Percentiles rank a stretch among this genome's conserved stretches.
Conservation (phyloP, 2,329 filamentous ascomycete genomes). For the Colletotrichum filicis region DNA sequence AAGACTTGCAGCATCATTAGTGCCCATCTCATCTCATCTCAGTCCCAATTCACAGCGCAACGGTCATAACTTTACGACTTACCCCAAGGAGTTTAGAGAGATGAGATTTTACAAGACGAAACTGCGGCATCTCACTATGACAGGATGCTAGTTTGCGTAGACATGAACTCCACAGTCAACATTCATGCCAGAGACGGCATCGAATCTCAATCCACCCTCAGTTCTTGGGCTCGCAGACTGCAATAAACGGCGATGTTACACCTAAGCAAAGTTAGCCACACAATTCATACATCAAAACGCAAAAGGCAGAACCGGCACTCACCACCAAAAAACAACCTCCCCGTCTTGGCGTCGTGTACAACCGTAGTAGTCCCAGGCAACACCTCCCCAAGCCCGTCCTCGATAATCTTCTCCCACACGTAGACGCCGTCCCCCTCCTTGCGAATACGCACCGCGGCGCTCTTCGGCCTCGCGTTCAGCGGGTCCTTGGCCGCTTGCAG, state of each 20-base stretch:
- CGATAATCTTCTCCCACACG: slow-evolving; percentile 40
- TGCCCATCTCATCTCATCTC: neutral
- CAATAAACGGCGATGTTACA: slow-evolving; percentile 38
- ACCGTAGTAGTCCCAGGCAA: slow-evolving; percentile 40
- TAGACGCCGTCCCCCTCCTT: slow-evolving; percentile 34
- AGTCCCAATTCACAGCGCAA: neutral
- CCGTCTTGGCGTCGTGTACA: slow-evolving; percentile 42
- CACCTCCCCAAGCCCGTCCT: slow-evolving; percentile 40
- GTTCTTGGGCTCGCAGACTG: slow-evolving; percentile 36
- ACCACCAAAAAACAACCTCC: slow-evolving; percentile 42
- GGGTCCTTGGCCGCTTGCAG: slow-evolving; percentile 36
- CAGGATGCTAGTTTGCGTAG: neutral
- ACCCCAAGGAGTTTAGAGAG: neutral
- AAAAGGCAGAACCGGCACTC: slow-evolving; percentile 7
- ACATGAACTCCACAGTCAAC: neutral
- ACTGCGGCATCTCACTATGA: neutral
- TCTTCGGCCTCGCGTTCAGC: slow-evolving; percentile 26
- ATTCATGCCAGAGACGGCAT: neutral
- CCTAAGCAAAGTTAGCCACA: slow-evolving; percentile 25
- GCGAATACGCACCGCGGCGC: slow-evolving; percentile 39
- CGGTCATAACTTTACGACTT: neutral
- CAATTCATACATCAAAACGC: too few species aligned
- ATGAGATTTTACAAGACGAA: neutral
- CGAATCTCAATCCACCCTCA: neutral
- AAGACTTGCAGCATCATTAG: neutral